phyloP scores from a whole-genome alignment of 2,329 filamentous ascomycete species.

The Zalaria sp. region DNA sequence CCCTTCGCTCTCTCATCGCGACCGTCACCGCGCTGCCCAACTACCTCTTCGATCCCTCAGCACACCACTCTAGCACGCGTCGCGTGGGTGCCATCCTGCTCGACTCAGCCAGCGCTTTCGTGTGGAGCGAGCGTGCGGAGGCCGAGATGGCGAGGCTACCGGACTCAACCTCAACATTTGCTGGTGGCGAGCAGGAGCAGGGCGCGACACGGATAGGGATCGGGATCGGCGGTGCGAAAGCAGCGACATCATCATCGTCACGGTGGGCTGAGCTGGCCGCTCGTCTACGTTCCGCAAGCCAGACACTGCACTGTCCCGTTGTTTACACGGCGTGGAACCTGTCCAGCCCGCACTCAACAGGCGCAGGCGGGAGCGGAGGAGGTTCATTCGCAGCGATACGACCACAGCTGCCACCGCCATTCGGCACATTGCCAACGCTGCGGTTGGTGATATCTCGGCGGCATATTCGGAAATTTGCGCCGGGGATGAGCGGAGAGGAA shows the following conservation, averaged over 20 bases:
- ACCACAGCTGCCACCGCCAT: conserved; percentile 16
- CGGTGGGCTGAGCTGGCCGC: no score
- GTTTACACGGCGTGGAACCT: conserved; percentile 12
- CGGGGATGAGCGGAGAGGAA: conserved; percentile 23
- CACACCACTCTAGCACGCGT: conserved; percentile 33
- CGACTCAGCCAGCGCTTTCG: conserved; percentile 41
- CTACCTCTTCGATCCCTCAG: conserved; percentile 32
- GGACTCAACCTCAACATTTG: no score
- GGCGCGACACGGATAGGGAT: no score
- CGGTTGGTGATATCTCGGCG: conserved; percentile 20
- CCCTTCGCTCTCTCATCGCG: conserved; percentile 33
- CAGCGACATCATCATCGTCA: no score
- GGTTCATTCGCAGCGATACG: no score
- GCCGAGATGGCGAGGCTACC: conserved; percentile 11
- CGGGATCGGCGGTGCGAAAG: no score
- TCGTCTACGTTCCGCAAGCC: background rate
- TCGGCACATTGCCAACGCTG: conserved; percentile 15
- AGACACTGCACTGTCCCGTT: conserved; percentile 11
- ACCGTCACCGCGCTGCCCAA: conserved; percentile 32
- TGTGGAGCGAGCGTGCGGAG: conserved; percentile 37
- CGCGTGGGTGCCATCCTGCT: conserved; percentile 37
- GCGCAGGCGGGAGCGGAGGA: no score
- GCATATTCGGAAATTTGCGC: conserved; percentile 21
- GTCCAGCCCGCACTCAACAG: background rate
- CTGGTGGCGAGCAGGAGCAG: no score